Evolutionary conservation across 352 stramenopile genomes (phyloP).

Genomic region (Phytopythium delawarense): DNA sequence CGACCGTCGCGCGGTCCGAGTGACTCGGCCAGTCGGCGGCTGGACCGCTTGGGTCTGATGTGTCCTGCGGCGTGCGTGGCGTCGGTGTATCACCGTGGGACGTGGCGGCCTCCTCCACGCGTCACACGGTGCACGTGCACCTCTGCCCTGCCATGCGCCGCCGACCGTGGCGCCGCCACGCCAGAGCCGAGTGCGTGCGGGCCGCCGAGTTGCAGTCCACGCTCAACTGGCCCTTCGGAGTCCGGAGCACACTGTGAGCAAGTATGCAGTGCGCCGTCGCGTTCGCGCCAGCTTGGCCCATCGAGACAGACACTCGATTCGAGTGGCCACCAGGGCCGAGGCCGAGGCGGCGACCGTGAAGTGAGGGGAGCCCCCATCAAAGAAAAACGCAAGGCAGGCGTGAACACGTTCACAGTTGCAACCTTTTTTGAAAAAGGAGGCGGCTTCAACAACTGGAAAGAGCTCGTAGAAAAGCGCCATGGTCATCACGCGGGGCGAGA

Average conservation of each 20-base stretch:
- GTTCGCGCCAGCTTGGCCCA: not conserved
- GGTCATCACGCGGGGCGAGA: not conserved
- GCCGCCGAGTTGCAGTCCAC: slow-evolving; percentile 1
- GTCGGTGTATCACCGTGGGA: not conserved
- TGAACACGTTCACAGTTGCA: too few species aligned
- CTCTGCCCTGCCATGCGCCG: not conserved
- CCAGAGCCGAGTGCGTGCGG: not conserved
- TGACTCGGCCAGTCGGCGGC: too few species aligned
- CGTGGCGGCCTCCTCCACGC: not conserved
- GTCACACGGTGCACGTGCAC: not conserved
- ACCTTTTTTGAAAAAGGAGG: not conserved
- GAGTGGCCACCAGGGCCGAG: too few species aligned
- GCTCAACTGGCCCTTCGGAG: not conserved
- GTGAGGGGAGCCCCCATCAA: too few species aligned
- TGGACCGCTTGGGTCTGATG: not conserved
- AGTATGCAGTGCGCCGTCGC: not conserved
- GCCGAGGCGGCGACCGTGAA: too few species aligned
- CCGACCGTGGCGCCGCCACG: too few species aligned
- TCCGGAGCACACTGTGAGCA: not conserved
- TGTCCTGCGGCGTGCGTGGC: not conserved
- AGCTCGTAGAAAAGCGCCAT: not conserved
- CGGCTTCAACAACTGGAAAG: not conserved
- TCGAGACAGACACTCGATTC: too few species aligned
- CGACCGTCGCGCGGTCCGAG: too few species aligned
- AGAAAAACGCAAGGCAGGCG: too few species aligned